Evolutionary conservation across 768 basidiomycete genomes (phyloP), one percentile per base, ranked within the genome.

Genomic region (Hygrophorus pudorinus): DNA sequence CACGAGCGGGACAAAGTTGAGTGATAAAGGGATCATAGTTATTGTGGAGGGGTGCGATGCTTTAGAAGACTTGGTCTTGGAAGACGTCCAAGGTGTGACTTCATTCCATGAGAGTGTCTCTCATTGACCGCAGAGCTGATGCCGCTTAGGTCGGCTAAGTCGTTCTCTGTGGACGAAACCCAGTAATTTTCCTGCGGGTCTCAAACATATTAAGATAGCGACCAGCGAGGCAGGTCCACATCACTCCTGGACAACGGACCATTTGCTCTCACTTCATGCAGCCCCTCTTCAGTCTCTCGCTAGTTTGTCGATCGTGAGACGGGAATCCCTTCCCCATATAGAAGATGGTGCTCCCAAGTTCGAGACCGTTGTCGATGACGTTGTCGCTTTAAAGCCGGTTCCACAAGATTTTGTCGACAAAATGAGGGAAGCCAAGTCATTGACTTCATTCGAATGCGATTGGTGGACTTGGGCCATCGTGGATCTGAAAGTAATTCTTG

Each of bases 211-310:
- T 29, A 50, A 48, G 14, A 53, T 67, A 14, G 42, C 53, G 12
- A 51, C 66, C 36, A 51, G 53, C 17, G 65, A 67, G 49, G 44
- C 47, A 7, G 61, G 60, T 18, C 59, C 61, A 1, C 58, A 64
- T 50, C 66, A 68, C 52, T 66, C 66, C 20, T 67, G 66, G 66
- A 57, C 60, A 29, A 53, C 58, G 16, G 66, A 68, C 53, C 66
- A 67, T 50, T 50, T 68, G 16, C 47, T 49, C 21, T 68, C 66
- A 9, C 45, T 68, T 16, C 42, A 59, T 28, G 50, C 52, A 21
- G 38, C 65, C 29, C 58, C 64, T 24, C 51, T 66, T 20, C 39
- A 52, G 5, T 43, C 43, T 1, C 53, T 68, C 8, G 41, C 42
- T 3, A 48, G 49, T 30, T 48, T 67, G 20, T 56, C 55, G 32